Evolutionary conservation across 2,329 filamentous ascomycete genomes (phyloP), one percentile per base, ranked within the genome.

Genomic region (Xylaria polymorpha): DNA sequence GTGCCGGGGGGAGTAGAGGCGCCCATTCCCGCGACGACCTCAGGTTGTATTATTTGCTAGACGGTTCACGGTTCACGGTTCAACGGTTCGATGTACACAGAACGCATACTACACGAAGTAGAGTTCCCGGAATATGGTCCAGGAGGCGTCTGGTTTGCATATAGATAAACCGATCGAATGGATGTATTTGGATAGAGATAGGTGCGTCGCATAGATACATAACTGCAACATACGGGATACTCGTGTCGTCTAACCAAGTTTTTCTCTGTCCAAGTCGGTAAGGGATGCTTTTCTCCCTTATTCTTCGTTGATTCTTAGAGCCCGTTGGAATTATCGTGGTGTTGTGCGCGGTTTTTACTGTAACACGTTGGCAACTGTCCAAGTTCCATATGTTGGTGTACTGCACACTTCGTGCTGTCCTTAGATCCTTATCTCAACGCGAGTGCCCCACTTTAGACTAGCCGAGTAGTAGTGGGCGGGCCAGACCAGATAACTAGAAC

Each of bases 401-500:
- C n/a, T n/a, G n/a, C n/a, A n/a, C n/a, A n/a, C n/a, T n/a, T n/a
- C n/a, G n/a, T n/a, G n/a, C n/a, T n/a, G n/a, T n/a, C n/a, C n/a
- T n/a, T n/a, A n/a, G n/a, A n/a, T n/a, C n/a, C n/a, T n/a, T n/a
- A 35, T 37, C 35, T 12, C 22, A 10, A 15, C 53, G 22, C 20
- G 15, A 4, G 35, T 4, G 12, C 32, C 32, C 53, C 53, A 56
- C 53, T 22, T 39, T n/a, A 29, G 25, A 29, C 25, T 29, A 29
- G 35, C 12, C 15, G 14, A 22, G 14, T 37, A 1, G 15, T 55
- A 5, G 1, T n/a, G 12, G 29, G 29, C 5, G 51, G 29, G 32
- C 7, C 10, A 22, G 12, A 15, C 51, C 10, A 39, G 51, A 37
- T 55, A 35, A 18, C 29, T 7, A 15, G 39, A 85, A 83, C 79